phyloP scores from a whole-genome alignment of 345 rosid genomes.

The Camelina hispida region DNA sequence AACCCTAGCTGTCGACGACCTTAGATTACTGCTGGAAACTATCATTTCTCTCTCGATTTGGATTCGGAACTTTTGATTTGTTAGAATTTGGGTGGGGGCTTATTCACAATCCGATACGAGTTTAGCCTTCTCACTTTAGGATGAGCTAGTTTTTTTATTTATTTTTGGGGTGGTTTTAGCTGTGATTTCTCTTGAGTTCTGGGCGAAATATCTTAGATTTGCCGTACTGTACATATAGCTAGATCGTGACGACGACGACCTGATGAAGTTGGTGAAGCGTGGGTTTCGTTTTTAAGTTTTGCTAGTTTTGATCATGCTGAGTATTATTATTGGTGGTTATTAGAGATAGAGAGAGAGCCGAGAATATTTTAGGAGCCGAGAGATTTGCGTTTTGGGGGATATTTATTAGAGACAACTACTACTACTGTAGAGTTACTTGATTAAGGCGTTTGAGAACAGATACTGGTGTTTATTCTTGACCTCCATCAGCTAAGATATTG shows the following conservation, averaged over 20 bases:
- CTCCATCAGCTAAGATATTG: constrained; percentile 19
- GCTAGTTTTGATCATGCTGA: constrained; percentile 29
- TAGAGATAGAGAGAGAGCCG: constrained; percentile 4
- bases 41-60: constrained; percentile 13
- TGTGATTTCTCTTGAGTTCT: constrained; percentile 20
- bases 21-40: constrained; percentile 30
- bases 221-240: constrained; percentile 36
- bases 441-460: constrained; percentile 21
- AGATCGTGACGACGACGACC: constrained; percentile 20
- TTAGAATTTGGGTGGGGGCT: constrained; percentile 34
- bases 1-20: constrained; percentile 44
- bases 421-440: constrained; percentile 30
- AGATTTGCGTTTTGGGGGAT: constrained; percentile 24
- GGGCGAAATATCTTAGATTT: constrained; percentile 10
- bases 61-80: constrained; percentile 27
- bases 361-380: constrained; percentile 8
- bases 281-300: constrained; percentile 16
- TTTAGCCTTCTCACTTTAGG: constrained; percentile 41
- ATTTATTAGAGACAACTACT: constrained; percentile 20
- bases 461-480: constrained; percentile 4
- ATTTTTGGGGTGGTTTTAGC: constrained; percentile 3
- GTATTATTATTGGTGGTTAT: constrained; percentile 34
- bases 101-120: constrained; percentile 33
- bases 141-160: constrained; percentile 40
- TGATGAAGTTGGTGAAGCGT: constrained; percentile 35